Conservation (phyloP, 2,329 filamentous ascomycete species). For the Talaromyces pinophilus region DNA sequence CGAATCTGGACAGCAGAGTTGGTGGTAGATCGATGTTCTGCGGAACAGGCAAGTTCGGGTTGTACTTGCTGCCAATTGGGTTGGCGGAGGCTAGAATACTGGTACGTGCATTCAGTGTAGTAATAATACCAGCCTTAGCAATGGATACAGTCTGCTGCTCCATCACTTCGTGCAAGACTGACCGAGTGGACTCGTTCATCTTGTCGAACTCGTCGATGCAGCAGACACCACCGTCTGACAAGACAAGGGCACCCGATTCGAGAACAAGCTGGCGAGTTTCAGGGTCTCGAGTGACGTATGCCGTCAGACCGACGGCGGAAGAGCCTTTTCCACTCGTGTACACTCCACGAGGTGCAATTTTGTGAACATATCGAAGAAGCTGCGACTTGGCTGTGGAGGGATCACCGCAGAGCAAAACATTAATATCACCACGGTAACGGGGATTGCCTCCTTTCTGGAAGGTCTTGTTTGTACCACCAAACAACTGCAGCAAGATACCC, state of each 20-base stretch:
- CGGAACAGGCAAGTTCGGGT: slow-evolving; percentile 89
- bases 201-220: slow-evolving; percentile 81
- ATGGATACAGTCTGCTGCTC: slow-evolving; percentile 78
- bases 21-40: slow-evolving; percentile 98
- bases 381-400: slow-evolving; percentile 97
- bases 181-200: slow-evolving; percentile 73
- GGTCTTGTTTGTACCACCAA: slow-evolving; percentile 96
- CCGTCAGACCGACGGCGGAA: slow-evolving; percentile 73
- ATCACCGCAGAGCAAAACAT: slow-evolving; percentile 93
- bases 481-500: slow-evolving; percentile 92
- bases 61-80: slow-evolving; percentile 96
- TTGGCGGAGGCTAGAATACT: slow-evolving; percentile 97
- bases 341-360: slow-evolving; percentile 87
- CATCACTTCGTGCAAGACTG: slow-evolving; percentile 78
- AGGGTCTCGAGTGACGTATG: slow-evolving; percentile 74
- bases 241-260: slow-evolving; percentile 71
- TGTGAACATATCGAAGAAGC: slow-evolving; percentile 90
- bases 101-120: slow-evolving; percentile 89
- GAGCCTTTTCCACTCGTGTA: slow-evolving; percentile 77
- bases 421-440: slow-evolving; percentile 95
- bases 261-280: slow-evolving; percentile 73
- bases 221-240: slow-evolving; percentile 74
- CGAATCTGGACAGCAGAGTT: slow-evolving; percentile 91
- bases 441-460: slow-evolving; percentile 96
- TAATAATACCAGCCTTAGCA: slow-evolving; percentile 76